Percentiles rank a stretch among this genome's conserved stretches.
phyloP scores from a whole-genome alignment of 2,329 filamentous ascomycete genomes.

The Verticillium isaacii region DNA sequence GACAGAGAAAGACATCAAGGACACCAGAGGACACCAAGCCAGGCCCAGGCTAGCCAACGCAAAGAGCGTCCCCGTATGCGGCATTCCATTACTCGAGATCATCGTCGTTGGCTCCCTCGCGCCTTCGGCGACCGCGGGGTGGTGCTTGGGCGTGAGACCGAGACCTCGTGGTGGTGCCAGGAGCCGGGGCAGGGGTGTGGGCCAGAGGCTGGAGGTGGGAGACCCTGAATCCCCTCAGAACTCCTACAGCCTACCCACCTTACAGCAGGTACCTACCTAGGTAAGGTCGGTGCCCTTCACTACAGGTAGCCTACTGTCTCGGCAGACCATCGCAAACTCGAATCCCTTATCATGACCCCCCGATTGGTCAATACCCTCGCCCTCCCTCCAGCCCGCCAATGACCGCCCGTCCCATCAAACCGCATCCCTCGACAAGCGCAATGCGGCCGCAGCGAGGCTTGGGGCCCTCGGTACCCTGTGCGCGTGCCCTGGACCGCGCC shows the following conservation, averaged over 20 bases:
- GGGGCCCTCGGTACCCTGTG: not conserved
- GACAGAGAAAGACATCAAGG: no score
- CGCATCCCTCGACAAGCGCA: not conserved
- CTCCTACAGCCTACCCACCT: not conserved
- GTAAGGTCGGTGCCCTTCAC: no score
- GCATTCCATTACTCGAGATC: not conserved
- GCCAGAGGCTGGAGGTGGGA: not conserved
- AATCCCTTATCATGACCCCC: not conserved
- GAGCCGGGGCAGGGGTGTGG: not conserved
- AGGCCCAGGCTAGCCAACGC: no score
- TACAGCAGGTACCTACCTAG: no score
- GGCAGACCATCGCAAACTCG: not conserved
- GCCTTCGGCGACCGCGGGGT: not conserved
- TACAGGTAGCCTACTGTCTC: no score
- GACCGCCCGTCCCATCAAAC: not conserved
- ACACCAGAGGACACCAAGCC: not conserved
- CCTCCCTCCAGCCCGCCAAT: not conserved
- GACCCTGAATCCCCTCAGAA: not conserved
- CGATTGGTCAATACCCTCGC: not conserved
- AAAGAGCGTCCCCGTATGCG: not conserved
- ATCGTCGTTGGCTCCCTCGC: not conserved
- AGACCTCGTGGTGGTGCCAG: not conserved
- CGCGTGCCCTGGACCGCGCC: not conserved
- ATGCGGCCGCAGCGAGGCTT: not conserved
- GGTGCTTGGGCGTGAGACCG: not conserved